Evolutionary conservation across 176 grass and related monocot species (phyloP).

Genomic region (Musa itinerans): DNA sequence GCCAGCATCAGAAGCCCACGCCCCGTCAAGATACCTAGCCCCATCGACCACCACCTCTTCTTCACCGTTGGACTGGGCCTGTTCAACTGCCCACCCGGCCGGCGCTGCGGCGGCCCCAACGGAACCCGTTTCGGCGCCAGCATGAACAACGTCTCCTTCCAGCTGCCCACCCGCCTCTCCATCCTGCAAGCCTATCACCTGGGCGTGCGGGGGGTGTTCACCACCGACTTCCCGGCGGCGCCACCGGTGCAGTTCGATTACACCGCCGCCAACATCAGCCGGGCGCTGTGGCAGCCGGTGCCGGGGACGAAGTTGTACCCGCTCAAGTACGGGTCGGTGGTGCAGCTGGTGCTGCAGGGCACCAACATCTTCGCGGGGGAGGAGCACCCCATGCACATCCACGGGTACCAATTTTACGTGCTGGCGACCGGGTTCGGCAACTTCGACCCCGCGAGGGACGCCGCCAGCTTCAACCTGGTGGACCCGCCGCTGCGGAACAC

Average conservation of each 20-base stretch:
- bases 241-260: slow-evolving; percentile 15
- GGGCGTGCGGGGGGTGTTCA: neutral
- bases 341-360: slow-evolving; percentile 86
- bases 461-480: slow-evolving; percentile 62
- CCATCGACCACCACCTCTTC: slow-evolving; percentile 14
- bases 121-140: slow-evolving; percentile 1
- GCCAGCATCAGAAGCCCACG: neutral
- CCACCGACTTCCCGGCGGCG: slow-evolving; percentile 1
- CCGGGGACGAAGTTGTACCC: slow-evolving; percentile 46
- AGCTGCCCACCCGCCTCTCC: neutral
- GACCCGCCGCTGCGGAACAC: slow-evolving; percentile 90
- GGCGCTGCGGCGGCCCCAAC: slow-evolving; percentile 2
- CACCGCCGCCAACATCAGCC: slow-evolving; percentile 1
- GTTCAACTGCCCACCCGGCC: neutral
- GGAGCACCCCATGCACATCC: slow-evolving; percentile 96
- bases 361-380: slow-evolving; percentile 68
- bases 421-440: slow-evolving; percentile 87
- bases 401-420: slow-evolving; percentile 92
- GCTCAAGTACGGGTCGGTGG: slow-evolving; percentile 52
- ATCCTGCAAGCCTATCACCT: neutral
- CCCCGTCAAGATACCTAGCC: neutral
- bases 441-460: slow-evolving; percentile 51
- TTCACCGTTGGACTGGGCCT: slow-evolving; percentile 10
- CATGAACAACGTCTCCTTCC: slow-evolving; percentile 22
- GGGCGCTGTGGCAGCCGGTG: slow-evolving; percentile 47